Evolutionary conservation across 768 basidiomycete species (phyloP), one percentile per base, ranked within the genome.

Genomic region (Kwoniella newhampshirensis): DNA sequence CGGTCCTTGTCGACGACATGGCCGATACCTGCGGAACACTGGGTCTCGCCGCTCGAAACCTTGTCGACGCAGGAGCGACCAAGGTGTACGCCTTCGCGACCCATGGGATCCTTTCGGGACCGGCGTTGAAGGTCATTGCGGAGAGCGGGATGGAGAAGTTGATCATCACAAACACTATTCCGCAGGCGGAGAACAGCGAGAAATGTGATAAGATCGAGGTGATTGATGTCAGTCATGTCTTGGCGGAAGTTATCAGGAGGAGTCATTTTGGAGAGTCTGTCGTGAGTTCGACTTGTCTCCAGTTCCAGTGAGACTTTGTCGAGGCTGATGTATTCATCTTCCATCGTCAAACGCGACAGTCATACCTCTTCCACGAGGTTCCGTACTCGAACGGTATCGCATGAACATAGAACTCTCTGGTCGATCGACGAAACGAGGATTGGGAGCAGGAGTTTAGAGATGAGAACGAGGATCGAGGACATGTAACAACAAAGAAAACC

Each of bases 1-100:
- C 89, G 36, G 90, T 99, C 71, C 82, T 99, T 43, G 90, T 99
- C 30, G 96, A 99, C 75, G 96, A 99, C 73, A 98, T 99, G 94
- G 87, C 96, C 70, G 96, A 99, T 75, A 91, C 90, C 4, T 94
- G 93, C 12, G 82, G 81, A 35, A 98, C 96, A n/a, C 81, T 98
- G 26, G 81, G 84, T 13, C 79, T 94, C 13, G 96, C 96, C 11
- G 85, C 85, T 6, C 83, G 84, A 42, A 88, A 90, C n/a, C 81
- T 99, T 43, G 80, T 86, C 46, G 91, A 96, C 68, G 87, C 87
- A 58, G 96, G 96, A 20, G 94, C 92, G 4, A 87, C 83, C 70
- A 82, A 85, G 18, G 85, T 94, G 3, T 85, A 91, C 73, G 92
- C 88, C 1, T 77, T 98, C 36, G 87, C 96, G 53, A 93, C 92